Percentiles rank a stretch among this genome's conserved stretches.
Evolutionary conservation across 768 basidiomycete genomes (phyloP).

Genomic region (Cystoderma amianthinum): DNA sequence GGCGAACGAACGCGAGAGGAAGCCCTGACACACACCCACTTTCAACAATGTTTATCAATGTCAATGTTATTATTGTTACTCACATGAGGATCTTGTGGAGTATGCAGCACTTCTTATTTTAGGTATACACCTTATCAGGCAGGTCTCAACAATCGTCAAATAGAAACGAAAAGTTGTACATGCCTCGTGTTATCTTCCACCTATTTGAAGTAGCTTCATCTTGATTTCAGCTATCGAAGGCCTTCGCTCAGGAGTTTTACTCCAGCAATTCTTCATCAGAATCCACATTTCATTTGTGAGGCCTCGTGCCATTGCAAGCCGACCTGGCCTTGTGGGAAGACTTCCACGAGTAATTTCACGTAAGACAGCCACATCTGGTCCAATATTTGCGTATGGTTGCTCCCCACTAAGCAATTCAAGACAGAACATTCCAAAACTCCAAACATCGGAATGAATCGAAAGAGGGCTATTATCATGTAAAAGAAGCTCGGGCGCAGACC

Average conservation of each 20-base stretch:
- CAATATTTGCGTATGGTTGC: slow-evolving; percentile 25
- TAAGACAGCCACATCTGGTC: slow-evolving; percentile 24
- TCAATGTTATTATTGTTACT: no score
- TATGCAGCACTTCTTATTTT: slow-evolving; percentile 5
- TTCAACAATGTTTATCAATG: no score
- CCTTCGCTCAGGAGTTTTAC: slow-evolving; percentile 25
- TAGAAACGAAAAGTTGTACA: background rate
- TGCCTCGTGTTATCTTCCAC: slow-evolving; percentile 2
- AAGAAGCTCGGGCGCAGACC: slow-evolving; percentile 35
- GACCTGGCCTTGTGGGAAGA: slow-evolving; percentile 29
- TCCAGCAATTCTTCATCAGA: slow-evolving; percentile 37
- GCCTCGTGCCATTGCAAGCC: slow-evolving; percentile 14
- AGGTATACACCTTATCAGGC: background rate
- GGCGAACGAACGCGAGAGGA: no score
- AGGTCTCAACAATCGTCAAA: background rate
- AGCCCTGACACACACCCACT: no score
- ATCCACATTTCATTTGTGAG: slow-evolving; percentile 34
- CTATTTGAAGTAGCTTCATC: slow-evolving; percentile 14
- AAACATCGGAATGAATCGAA: slow-evolving; percentile 35
- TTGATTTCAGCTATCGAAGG: slow-evolving; percentile 31
- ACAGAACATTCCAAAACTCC: slow-evolving; percentile 43
- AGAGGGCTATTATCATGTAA: slow-evolving; percentile 17
- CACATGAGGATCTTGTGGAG: no score
- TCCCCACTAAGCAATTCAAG: slow-evolving; percentile 38
- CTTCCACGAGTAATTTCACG: slow-evolving; percentile 25